Base-by-base conservation (phyloP, 78 protist species). In the Dictyostelium intermedium region DNA sequence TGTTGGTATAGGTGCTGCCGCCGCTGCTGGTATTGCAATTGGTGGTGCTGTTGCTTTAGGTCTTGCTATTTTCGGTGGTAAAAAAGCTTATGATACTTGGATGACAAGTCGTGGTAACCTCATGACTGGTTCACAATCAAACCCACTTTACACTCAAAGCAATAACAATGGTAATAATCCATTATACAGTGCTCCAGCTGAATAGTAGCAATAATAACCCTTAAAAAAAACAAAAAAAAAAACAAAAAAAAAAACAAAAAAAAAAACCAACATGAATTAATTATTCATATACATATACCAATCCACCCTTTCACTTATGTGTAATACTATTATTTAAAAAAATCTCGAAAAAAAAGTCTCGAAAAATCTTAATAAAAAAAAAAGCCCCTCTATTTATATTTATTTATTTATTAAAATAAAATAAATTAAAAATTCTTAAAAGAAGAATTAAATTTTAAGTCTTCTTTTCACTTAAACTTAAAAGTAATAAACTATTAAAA, bases 31-130 rank as follows among this genome's bases (percentile, higher is more conserved):
- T 77, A 43, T 41, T 41, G 82, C 60, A 3, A 77, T 84, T 89
- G 92, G 47, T 72, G 82, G 83, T 80, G 94, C 84, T 10, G 94
- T 80, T 50, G 94, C 94, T 7, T 25, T 81, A 5, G 94, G 86
- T 74, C 47, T 70, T 69, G 87, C 87, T 25, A 39, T 72, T 27
- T 84, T 81, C 50, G 94, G 94, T 80, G 87, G 94, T 32, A 78
- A 89, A 41, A 78, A 80, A 27, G 94, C 87, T 45, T 89, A 89
- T 32, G 87, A 80, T 23, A 8, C 41, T 43, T 89, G 94, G 93
- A 87, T 79, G 30, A 9, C 7, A 8, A 14, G 20, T 6, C 69
- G 41, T 35, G 39, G 23, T 43, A 47, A 25, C 2, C 7, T 10
- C 2, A 70, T 81, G 69, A 34, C 53, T 60, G 60, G 20, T 43